Evolutionary conservation across 176 grass and related monocot species (phyloP), one percentile per base, ranked within the genome.

Genomic region (Oryza officinalis): DNA sequence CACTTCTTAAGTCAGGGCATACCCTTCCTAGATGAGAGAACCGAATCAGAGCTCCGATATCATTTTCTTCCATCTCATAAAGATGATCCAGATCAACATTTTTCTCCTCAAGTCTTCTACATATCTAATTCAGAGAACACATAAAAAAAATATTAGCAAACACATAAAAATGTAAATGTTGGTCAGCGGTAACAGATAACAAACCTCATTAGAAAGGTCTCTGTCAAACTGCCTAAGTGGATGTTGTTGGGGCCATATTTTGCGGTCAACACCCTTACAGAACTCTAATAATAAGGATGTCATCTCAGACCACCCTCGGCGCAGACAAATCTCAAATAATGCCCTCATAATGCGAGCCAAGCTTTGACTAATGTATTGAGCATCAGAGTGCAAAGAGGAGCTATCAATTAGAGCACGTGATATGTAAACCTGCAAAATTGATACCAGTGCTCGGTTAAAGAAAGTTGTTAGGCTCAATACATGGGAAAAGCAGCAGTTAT

Each of bases 1-100:
- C 20, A 65, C 60, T 61, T 73, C n/a, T 87, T 77, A 76, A 85
- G 43, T 61, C 76, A 84, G 37, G 68, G 43, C 81, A 84, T 83
- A 94, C 92, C 87, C 77, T 92, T 89, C 96, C 96, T 43, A 90
- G 89, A 74, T 94, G 93, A 86, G 80, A 85, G 80, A 83, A 95
- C 74, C 96, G 91, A 73, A 98, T 89, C 65, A 98, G 80, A 75
- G 93, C 92, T 83, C 96, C 89, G 65, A 98, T 88, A 83, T 98
- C 96, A 80, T 92, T 98, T 80, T 98, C 96, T 85, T 95, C 96
- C 96, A 98, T 95, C 84, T 95, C 92, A 83, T 91, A 92, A 67
- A 98, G 88, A 75, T 80, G 86, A 78, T 98, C 96, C 70, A 98
- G 66, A 84, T 98, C 91, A 63, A 90, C 87, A 72, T 88, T 88